These are phyloP conservation scores for Pseudogymnoascus sp. DNA, from an alignment of 2,329 filamentous ascomycete genomes.

Conservation along the genomic window DNA sequence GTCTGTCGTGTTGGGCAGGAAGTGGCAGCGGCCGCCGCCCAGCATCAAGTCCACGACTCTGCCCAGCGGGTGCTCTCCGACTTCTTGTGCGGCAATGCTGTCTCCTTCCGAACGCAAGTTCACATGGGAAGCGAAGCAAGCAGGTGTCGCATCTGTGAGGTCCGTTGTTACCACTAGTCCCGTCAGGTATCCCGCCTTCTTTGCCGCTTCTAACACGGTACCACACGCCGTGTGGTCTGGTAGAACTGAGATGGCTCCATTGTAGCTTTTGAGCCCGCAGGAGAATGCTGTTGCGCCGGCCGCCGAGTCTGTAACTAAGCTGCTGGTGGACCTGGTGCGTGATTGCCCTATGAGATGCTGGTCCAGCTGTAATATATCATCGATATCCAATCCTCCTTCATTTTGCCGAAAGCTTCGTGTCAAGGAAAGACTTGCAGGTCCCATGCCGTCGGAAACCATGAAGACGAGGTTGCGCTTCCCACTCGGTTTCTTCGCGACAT, in stretches of 20 bases:
- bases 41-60: constrained; percentile 86
- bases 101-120: constrained; percentile 74
- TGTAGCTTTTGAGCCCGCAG: constrained; percentile 90
- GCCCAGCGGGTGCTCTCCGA: constrained; percentile 80
- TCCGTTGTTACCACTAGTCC: constrained; percentile 92
- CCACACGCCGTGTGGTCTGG: constrained; percentile 83
- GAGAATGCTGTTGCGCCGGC: constrained; percentile 97
- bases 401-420: constrained; percentile 82
- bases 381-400: constrained; percentile 60
- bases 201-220: constrained; percentile 87
- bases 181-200: constrained; percentile 83
- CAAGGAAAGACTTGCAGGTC: constrained; percentile 78
- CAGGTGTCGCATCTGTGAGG: constrained; percentile 91
- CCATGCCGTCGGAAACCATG: constrained; percentile 99
- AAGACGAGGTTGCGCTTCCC: constrained; percentile 92
- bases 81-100: constrained; percentile 83
- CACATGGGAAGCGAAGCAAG: constrained; percentile 88
- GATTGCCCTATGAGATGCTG: constrained; percentile 85
- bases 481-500: constrained; percentile 29
- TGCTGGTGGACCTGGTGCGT: constrained; percentile 74
- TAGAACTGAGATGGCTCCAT: constrained; percentile 85
- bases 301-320: constrained; percentile 86
- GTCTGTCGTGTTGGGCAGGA: constrained; percentile 70
- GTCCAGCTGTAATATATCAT: constrained; percentile 73
- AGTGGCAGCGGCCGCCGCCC: constrained; percentile 88